Conservation (phyloP, 2,329 filamentous ascomycete genomes). For the Colletotrichum eremochloae region DNA sequence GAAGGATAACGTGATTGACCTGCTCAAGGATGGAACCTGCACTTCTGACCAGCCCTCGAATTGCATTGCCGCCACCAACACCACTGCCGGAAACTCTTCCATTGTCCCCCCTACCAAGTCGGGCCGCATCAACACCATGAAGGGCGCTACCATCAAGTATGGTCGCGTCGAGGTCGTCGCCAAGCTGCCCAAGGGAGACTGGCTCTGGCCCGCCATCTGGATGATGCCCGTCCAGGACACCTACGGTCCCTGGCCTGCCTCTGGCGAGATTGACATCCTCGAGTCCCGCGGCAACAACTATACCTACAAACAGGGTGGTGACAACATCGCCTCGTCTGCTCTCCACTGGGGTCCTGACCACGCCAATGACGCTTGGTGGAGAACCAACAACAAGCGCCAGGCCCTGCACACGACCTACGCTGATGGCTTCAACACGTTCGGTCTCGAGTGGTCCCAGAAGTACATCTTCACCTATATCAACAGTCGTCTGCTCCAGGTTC, state of each 20-base stretch:
- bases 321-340: constrained; percentile 83
- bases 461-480: constrained; percentile 91
- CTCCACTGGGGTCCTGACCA: constrained; percentile 85
- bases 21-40: constrained; percentile 75
- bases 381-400: constrained; percentile 81
- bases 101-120: constrained; percentile 84
- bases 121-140: constrained; percentile 81
- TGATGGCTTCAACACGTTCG: constrained; percentile 79
- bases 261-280: constrained; percentile 87
- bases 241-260: constrained; percentile 83
- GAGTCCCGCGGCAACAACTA: constrained; percentile 88
- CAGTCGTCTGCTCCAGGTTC: constrained; percentile 81
- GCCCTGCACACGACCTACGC: constrained; percentile 82
- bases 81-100: constrained; percentile 75
- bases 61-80: constrained; percentile 81
- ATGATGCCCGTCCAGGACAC: constrained; percentile 81
- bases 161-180: constrained; percentile 86
- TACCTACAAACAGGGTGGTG: constrained; percentile 81
- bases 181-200: constrained; percentile 82
- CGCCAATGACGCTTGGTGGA: constrained; percentile 84
- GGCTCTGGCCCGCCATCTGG: constrained; percentile 95
- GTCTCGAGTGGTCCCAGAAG: constrained; percentile 88
- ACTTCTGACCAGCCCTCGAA: constrained; percentile 67
- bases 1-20: constrained; percentile 76
- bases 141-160: constrained; percentile 79